These are phyloP conservation scores for Mycena latifolia DNA, from an alignment of 768 basidiomycete species.

Conservation along the genomic window DNA sequence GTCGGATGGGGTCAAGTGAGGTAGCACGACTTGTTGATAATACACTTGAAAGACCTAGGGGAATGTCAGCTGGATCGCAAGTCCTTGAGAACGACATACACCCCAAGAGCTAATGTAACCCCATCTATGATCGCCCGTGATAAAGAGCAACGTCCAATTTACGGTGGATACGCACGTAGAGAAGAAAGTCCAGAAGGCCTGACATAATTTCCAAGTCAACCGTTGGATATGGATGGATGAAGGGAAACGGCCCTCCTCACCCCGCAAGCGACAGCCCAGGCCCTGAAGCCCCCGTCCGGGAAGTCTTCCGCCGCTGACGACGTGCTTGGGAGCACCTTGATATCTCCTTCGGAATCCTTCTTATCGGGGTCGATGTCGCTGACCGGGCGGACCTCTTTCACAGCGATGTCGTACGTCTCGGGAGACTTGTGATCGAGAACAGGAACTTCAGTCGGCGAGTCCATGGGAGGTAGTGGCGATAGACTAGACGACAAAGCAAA, in stretches of 20 bases:
- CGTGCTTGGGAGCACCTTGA: too few species aligned
- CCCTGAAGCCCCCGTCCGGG: conserved; percentile 18
- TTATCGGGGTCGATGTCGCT: too few species aligned
- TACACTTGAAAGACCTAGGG: conserved; percentile 18
- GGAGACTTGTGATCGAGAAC: too few species aligned
- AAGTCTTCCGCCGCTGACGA: background rate
- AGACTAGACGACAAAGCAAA: too few species aligned
- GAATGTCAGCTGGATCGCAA: background rate
- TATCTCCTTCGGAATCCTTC: background rate
- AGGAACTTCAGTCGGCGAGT: too few species aligned
- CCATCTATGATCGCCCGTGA: background rate
- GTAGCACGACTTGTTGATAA: conserved; percentile 21
- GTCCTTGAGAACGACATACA: background rate
- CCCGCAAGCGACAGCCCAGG: background rate
- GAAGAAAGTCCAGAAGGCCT: conserved; percentile 6
- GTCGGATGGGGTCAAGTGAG: conserved; percentile 10
- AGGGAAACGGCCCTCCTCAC: background rate
- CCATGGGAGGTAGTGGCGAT: too few species aligned
- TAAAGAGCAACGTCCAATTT: background rate
- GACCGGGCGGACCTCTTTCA: too few species aligned
- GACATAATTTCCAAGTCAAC: too few species aligned
- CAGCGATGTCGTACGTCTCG: too few species aligned
- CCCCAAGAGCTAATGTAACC: conserved; percentile 30
- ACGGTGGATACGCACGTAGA: conserved; percentile 14
- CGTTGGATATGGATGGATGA: background rate